Percentiles rank a stretch among this genome's conserved stretches.
Conservation (phyloP, 257 asterid species). For the Handroanthus guayacan region DNA sequence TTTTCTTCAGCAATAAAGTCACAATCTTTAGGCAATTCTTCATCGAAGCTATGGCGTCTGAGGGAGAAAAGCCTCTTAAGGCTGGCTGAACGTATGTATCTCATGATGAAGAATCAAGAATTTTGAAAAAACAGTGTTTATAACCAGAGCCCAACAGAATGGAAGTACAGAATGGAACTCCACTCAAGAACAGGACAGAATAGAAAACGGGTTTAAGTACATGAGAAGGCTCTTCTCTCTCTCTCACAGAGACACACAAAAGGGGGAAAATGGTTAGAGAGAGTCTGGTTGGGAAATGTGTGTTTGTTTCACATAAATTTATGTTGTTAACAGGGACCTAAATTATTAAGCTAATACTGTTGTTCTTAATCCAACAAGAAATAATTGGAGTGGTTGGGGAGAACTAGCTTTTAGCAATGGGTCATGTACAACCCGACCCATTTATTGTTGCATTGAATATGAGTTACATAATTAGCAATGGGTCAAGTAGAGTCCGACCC, state of each 20-base stretch:
- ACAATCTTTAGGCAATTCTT: constrained; percentile 44
- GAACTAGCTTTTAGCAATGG: constrained; percentile 15
- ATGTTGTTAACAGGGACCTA: constrained; percentile 26
- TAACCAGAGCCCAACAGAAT: constrained; percentile 34
- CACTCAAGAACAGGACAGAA: constrained; percentile 39
- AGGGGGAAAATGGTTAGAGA: constrained; percentile 24
- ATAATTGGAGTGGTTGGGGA: constrained; percentile 55
- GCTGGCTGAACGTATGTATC: constrained; percentile 75
- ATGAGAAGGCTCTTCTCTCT: constrained; percentile 17
- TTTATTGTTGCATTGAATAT: neutral
- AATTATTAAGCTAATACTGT: constrained; percentile 41
- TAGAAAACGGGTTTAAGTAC: constrained; percentile 28
- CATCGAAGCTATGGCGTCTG: constrained; percentile 59
- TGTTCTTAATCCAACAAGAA: constrained; percentile 39
- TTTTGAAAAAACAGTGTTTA: neutral
- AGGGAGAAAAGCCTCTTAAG: constrained; percentile 76
- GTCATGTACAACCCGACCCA: constrained; percentile 9
- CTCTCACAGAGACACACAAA: neutral
- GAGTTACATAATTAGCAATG: neutral
- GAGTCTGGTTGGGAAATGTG: constrained; percentile 21
- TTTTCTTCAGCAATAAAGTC: constrained; percentile 30
- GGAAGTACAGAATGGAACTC: constrained; percentile 43
- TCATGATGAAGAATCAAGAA: constrained; percentile 45
- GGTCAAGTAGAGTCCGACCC: constrained; percentile 33
- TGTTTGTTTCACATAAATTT: neutral